phyloP scores from a whole-genome alignment of 306 rosid genomes.

The Dalbergia cochinchinensis region DNA sequence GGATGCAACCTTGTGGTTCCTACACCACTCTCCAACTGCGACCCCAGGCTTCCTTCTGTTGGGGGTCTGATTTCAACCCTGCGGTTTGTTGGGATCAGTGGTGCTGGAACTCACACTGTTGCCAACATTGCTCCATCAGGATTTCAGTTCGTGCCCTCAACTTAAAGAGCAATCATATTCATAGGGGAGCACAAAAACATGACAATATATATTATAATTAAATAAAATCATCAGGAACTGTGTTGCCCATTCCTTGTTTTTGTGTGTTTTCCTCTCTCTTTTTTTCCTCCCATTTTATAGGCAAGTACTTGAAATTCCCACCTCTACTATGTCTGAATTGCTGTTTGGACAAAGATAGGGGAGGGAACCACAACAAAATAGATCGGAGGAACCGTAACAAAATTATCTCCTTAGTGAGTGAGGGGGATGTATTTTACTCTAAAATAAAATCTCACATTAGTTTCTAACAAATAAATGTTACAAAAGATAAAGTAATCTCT shows the following conservation, averaged over 20 bases:
- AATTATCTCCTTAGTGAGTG: too few species aligned
- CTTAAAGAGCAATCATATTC: background rate
- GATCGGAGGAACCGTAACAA: too few species aligned
- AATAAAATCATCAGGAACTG: conserved; percentile 33
- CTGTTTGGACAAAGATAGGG: conserved; percentile 5
- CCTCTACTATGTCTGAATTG: conserved; percentile 5
- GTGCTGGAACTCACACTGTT: conserved; percentile 29
- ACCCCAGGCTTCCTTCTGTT: conserved; percentile 45
- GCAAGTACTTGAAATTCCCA: conserved; percentile 17
- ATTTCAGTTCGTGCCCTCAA: conserved; percentile 43
- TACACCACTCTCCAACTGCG: conserved; percentile 51
- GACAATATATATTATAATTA: conserved; percentile 4
- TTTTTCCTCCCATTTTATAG: background rate
- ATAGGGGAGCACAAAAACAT: conserved; percentile 3
- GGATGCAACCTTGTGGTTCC: conserved; percentile 45
- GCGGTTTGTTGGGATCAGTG: conserved; percentile 34
- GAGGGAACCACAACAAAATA: too few species aligned
- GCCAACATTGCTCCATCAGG: conserved; percentile 47
- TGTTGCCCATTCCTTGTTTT: background rate
- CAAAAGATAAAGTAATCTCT: too few species aligned
- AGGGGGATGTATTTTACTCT: too few species aligned
- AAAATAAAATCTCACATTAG: too few species aligned
- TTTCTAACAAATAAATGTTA: too few species aligned
- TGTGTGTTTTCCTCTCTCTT: background rate
- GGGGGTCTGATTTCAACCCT: conserved; percentile 45